phyloP scores from a whole-genome alignment of 2,329 filamentous ascomycete species.

The Talaromyces atroroseus region DNA sequence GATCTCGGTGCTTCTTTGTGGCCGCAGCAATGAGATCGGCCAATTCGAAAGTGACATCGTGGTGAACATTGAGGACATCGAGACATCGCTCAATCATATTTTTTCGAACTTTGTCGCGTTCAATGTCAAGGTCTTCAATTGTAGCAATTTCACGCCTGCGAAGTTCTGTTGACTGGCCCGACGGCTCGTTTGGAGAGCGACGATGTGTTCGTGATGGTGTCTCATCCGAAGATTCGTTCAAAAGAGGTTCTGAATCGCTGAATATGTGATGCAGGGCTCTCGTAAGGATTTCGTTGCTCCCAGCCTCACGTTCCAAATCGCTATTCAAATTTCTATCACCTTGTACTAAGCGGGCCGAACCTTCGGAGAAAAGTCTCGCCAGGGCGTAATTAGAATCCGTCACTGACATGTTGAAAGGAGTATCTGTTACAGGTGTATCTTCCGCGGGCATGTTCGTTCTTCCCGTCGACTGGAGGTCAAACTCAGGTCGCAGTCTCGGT shows the following conservation, averaged over 20 bases:
- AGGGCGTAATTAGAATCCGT: constrained; percentile 27
- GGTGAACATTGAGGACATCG: constrained; percentile 82
- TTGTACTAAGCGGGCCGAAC: constrained; percentile 17
- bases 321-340: constrained; percentile 16
- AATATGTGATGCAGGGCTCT: constrained; percentile 41
- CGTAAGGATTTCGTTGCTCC: constrained; percentile 33
- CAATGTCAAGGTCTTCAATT: constrained; percentile 72
- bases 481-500: constrained; percentile 61
- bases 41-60: constrained; percentile 83
- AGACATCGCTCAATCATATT: constrained; percentile 84
- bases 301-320: constrained; percentile 26
- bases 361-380: constrained; percentile 29
- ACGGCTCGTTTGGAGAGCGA: constrained; percentile 19
- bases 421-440: constrained; percentile 24
- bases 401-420: constrained; percentile 20
- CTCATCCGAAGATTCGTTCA: constrained; percentile 21
- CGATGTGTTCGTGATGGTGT: constrained; percentile 19
- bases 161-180: constrained; percentile 19
- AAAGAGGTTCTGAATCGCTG: constrained; percentile 25
- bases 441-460: constrained; percentile 17
- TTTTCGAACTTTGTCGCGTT: constrained; percentile 65
- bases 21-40: constrained; percentile 78
- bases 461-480: constrained; percentile 42
- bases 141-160: constrained; percentile 42
- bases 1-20: constrained; percentile 57